These are phyloP conservation scores for Ceratocystis harringtonii DNA, from an alignment of 2,329 filamentous ascomycete species.

Conservation along the genomic window DNA sequence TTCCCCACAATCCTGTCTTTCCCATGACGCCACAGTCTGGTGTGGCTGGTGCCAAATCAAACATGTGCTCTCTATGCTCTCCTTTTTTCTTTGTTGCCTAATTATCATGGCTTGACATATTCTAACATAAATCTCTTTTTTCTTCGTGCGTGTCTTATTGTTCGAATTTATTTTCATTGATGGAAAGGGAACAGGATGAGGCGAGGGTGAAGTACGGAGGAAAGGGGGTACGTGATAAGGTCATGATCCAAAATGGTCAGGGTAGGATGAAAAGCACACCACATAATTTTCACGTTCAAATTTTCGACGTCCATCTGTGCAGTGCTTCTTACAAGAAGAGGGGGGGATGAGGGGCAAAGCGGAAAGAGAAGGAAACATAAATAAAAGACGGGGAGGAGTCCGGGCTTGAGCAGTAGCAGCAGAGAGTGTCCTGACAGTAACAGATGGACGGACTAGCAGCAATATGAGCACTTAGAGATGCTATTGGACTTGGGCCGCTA, in stretches of 20 bases:
- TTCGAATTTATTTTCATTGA: slow-evolving; percentile 10
- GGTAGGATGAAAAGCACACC: background rate
- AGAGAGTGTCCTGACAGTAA: background rate
- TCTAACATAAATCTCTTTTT: background rate
- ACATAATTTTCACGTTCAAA: background rate
- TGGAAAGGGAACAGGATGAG: background rate
- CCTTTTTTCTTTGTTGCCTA: background rate
- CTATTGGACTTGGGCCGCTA: background rate
- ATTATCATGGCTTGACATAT: background rate
- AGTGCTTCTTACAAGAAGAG: background rate
- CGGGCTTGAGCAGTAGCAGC: background rate
- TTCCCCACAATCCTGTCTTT: background rate
- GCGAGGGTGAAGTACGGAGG: background rate
- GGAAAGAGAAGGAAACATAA: background rate
- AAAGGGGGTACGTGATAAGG: slow-evolving; percentile 2
- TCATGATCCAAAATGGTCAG: background rate
- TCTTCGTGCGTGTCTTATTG: background rate
- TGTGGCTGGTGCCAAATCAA: background rate
- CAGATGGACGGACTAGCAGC: background rate
- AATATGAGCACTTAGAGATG: background rate
- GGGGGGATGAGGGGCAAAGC: background rate
- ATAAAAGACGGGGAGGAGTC: background rate
- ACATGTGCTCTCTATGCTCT: background rate
- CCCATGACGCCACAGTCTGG: background rate
- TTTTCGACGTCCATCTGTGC: background rate